phyloP scores from a whole-genome alignment of 139 green algal genomes.

The Parachlorella kessleri region DNA sequence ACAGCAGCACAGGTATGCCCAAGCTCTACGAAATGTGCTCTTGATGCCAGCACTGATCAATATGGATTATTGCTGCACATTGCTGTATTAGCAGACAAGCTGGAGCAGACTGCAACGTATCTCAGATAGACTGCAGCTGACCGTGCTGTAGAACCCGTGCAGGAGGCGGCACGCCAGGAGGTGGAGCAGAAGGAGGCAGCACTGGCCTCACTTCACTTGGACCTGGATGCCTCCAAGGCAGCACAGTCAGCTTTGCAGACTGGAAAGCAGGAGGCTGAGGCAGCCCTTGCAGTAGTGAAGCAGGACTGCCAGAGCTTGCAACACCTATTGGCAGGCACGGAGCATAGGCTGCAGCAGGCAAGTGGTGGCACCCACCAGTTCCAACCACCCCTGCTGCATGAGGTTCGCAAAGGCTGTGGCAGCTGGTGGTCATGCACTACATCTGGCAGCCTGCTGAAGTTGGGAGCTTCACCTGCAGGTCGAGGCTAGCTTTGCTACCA shows the following conservation, averaged over 20 bases:
- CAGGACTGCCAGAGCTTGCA: conserved; percentile 5
- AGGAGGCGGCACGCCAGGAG: conserved; percentile 7
- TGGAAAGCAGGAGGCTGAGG: conserved; percentile 7
- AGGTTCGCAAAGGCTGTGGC: too few species aligned
- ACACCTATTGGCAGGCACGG: neutral
- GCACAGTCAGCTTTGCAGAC: neutral
- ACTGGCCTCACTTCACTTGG: neutral
- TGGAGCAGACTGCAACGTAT: too few species aligned
- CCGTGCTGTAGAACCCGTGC: neutral
- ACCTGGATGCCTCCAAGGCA: too few species aligned
- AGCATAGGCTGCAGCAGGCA: neutral
- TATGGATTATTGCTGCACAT: too few species aligned
- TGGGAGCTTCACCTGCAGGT: neutral
- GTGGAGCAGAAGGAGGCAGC: neutral
- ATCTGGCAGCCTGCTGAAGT: too few species aligned
- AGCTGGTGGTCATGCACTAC: too few species aligned
- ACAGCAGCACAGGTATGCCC: neutral
- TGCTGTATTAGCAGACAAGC: too few species aligned
- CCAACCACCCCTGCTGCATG: too few species aligned
- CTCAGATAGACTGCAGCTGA: neutral
- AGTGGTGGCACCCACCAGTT: neutral
- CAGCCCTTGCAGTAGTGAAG: conserved; percentile 14
- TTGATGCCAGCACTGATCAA: too few species aligned
- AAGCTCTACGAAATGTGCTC: too few species aligned
- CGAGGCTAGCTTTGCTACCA: neutral